Base-by-base conservation (phyloP, 2,329 filamentous ascomycete species). In the Mycosphaerella sp. region DNA sequence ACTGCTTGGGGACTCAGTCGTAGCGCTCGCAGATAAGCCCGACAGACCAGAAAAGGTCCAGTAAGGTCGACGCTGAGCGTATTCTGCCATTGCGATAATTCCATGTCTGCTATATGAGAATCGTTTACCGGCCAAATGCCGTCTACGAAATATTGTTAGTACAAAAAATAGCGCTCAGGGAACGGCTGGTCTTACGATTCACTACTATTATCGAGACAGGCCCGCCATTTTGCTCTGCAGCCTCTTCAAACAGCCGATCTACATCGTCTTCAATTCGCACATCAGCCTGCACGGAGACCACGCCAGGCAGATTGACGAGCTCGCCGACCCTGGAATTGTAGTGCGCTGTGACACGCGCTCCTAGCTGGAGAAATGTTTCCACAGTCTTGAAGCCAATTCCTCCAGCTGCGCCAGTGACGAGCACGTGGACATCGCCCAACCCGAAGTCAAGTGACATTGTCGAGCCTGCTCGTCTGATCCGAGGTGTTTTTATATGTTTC, bases 331-430 rank as follows among this genome's bases (percentile, higher is more conserved):
- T 64, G 18, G 69, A 44, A 18, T 56, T 55, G 62, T 71, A 70
- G 35, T 72, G 60, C 3, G 71, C 66, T n/a, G 69, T 70, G n/a
- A 71, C 67, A 21, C 68, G 63, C 44, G 70, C 68, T 50, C 68
- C 68, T 4, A 64, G 57, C 27, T 57, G 44, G 18, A 39, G 53
- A 60, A 67, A 60, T 64, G 39, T 70, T 56, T 17, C 68, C 60
- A 44, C 69, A 66, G 41, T 71, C 65, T 47, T 68, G 58, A 57
- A 67, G 63, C 53, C 69, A 64, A 36, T 49, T 21, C 63, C 60
- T 12, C 58, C 61, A 44, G 62, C 36, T 28, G 44, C 66, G 28
- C 65, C 66, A 12, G 67, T 70, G 18, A 70, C 62, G 9, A 70
- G 57, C 44, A 67, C 64, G 46, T 70, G 66, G 12, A 66, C 62